Evolutionary conservation across 2,329 filamentous ascomycete species (phyloP), one percentile per base, ranked within the genome.

Genomic region (Sclerotinia borealis): DNA sequence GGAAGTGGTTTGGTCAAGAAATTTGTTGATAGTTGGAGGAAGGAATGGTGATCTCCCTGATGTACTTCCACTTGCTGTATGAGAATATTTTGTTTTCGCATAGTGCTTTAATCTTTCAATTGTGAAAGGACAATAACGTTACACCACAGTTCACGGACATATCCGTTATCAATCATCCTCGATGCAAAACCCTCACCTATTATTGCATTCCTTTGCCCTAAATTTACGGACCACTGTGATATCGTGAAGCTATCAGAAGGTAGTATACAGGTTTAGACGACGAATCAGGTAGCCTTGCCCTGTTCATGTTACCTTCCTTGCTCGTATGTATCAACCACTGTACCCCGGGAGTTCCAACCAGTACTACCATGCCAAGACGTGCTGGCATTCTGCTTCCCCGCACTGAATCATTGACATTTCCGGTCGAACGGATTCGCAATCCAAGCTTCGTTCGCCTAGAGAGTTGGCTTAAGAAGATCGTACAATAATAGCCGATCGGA

Each of bases 1-100:
- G 70, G 68, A 1, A 77, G 71, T 70, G 76, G 76, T 1, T 65
- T 79, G 27, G 71, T 80, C 10, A 64, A 61, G 41, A 79, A 73
- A 69, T 74, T 77, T 70, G 71, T 79, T 6, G 63, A 66, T 27
- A 74, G 71, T 65, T 79, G 77, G 71, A 64, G 36, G 41, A 36
- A 58, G 50, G 66, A 63, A 25, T 62, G 60, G 60, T 55, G 15
- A 61, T 55, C 8, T 2, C 15, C 29, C 4, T 3, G 13, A 25
- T 45, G 27, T 58, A 45, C n/a, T n/a, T n/a, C n/a, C 27, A 22
- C 10, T 58, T 13, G 4, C 7, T 45, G 27, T 34, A 45, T 54
- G 13, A 3, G 15, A 1, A 45, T 25, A 19, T 10, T 34, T 22
- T 25, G 7, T 47, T 45, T 45, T 25, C 22, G 39, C 17, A 22